These are phyloP conservation scores for Ceratocystis harringtonii DNA, from an alignment of 2,329 filamentous ascomycete genomes.

Conservation along the genomic window DNA sequence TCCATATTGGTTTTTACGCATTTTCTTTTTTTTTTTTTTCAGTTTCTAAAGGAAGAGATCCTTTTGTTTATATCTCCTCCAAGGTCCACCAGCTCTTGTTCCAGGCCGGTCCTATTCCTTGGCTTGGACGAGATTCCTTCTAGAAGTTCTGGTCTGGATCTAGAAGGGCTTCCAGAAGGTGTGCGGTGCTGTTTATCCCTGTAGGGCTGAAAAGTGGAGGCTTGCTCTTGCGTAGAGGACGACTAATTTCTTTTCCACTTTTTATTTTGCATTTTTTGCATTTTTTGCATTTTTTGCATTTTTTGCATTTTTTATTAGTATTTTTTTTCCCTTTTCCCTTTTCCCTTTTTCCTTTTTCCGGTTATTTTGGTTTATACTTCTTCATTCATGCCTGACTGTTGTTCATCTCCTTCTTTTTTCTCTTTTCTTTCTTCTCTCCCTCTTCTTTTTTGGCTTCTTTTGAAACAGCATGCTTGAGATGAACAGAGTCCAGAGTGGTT, in stretches of 20 bases:
- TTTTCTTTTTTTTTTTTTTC: neutral
- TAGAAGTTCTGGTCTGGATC: neutral
- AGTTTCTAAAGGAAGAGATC: neutral
- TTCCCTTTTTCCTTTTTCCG: neutral
- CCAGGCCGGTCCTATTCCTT: neutral
- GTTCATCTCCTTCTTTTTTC: too few relatives aligned
- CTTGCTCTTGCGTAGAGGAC: neutral
- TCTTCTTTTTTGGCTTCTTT: neutral
- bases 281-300: too few relatives aligned
- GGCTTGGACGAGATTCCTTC: neutral
- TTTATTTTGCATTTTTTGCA: neutral
- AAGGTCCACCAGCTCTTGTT: neutral
- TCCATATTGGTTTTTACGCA: neutral
- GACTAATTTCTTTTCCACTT: neutral
- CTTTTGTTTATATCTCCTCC: neutral
- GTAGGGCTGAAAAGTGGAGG: neutral
- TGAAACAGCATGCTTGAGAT: neutral
- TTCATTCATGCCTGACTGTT: too few relatives aligned
- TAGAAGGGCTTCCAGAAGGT: neutral
- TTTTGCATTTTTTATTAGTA: too few relatives aligned
- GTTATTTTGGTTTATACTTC: neutral
- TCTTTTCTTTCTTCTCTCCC: neutral
- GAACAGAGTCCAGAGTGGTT: neutral
- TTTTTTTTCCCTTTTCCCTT: neutral
- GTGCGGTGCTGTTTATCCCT: neutral